Conservation (phyloP, 2,329 filamentous ascomycete genomes). For the Helicocarpus griseus region DNA sequence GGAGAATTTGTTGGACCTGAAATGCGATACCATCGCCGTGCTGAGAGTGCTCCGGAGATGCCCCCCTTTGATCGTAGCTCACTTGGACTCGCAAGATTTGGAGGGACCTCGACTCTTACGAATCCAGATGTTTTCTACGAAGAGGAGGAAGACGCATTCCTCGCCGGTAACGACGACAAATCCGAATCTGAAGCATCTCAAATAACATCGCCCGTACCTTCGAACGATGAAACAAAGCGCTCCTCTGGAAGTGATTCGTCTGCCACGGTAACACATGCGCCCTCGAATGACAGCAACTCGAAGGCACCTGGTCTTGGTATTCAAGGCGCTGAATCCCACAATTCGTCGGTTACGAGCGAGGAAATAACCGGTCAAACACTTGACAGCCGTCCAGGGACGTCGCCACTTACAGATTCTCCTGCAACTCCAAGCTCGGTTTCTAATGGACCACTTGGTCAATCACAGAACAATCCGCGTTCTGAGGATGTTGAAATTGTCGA, state of each 20-base stretch:
- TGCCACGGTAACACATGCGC: conserved; percentile 1
- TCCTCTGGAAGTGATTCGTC: background rate
- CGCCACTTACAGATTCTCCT: conserved; percentile 5
- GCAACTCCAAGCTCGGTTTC: conserved; percentile 7
- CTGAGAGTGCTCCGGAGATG: conserved; percentile 42
- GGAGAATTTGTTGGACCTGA: conserved; percentile 39
- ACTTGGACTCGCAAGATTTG: conserved; percentile 28
- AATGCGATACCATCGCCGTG: conserved; percentile 41
- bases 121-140: conserved; percentile 41
- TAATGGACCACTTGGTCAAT: conserved; percentile 3
- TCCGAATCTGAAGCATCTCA: background rate
- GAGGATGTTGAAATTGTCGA: conserved; percentile 23
- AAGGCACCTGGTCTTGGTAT: conserved; percentile 11
- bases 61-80: conserved; percentile 37
- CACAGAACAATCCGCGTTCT: conserved; percentile 6
- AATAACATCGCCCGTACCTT: background rate
- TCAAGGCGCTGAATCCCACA: conserved; percentile 10
- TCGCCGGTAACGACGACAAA: conserved; percentile 22
- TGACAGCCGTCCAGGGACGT: conserved; percentile 7
- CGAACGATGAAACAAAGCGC: background rate
- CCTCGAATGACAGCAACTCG: background rate
- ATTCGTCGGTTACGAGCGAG: conserved; percentile 2
- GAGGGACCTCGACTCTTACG: conserved; percentile 29
- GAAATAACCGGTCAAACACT: conserved; percentile 1
- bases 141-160: conserved; percentile 41